Evolutionary conservation across 2,329 filamentous ascomycete genomes (phyloP), one percentile per base, ranked within the genome.

Genomic region (Cercospora sesami): DNA sequence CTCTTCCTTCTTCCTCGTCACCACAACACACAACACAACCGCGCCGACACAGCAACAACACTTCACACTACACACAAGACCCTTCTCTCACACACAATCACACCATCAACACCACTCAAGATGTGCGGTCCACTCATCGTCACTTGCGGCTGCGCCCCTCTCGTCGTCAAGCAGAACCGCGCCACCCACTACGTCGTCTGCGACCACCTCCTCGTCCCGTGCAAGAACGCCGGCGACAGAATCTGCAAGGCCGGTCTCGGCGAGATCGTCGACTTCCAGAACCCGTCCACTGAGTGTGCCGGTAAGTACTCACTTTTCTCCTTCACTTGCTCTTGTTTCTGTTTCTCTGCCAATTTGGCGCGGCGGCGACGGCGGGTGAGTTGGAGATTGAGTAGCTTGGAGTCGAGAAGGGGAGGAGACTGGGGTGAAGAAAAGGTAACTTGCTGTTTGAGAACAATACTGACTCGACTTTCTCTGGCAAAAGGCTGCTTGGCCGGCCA

Each of bases 281-380:
- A 64, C 36, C 36, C 62, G n/a, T 28, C 53, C 31, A 64, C 62
- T 36, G 53, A 64, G 36, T 64, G 62, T 36, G 62, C 62, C 26
- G 62, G 62, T 64, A 59, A 58, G 62, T 57, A 10, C 30, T 16
- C 42, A 39, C 21, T 9, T 12, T 14, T 21, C 23, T n/a, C 48
- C 61, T 23, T 55, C 48, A 55, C 30, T 23, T 59, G 16, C 28
- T 59, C 8, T 23, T n/a, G 28, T 59, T 36, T 21, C 10, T 59
- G 55, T 59, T 18, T 36, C 55, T 48, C 36, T 48, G n/a, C 26
- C 18, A 33, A 26, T 16, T 39, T 57, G 21, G 18, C 21, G 28
- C 30, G n/a, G 55, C 28, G 30, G 55, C 55, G 26, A 18, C 55
- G 55, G 55, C 55, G 31, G 31, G 2, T n/a, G n/a, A 18, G 31